Conservation (phyloP, 768 basidiomycete genomes). For the Naganishia antarctica region DNA sequence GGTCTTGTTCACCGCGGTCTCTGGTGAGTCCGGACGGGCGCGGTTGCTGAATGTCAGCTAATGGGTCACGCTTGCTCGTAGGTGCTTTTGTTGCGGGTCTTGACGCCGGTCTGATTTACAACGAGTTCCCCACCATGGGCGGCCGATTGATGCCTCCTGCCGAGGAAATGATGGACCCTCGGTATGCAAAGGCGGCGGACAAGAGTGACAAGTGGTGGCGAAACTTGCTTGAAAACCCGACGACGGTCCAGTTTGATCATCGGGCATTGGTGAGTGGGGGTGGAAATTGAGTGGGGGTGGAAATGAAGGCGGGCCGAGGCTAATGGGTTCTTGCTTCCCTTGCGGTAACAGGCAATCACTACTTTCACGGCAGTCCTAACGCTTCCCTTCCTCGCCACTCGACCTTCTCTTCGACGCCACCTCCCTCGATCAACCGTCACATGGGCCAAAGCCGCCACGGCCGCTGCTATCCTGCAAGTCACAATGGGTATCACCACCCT, state of each 20-base stretch:
- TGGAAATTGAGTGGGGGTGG: background rate
- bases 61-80: constrained; percentile 41
- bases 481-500: constrained; percentile 71
- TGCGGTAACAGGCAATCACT: constrained; percentile 67
- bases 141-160: constrained; percentile 73
- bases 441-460: constrained; percentile 60
- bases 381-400: constrained; percentile 45
- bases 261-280: constrained; percentile 69
- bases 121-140: constrained; percentile 97
- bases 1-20: constrained; percentile 85
- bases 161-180: constrained; percentile 71
- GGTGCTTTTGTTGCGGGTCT: constrained; percentile 97
- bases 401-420: constrained; percentile 52
- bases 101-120: constrained; percentile 94
- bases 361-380: constrained; percentile 59
- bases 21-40: constrained; percentile 60
- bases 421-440: constrained; percentile 64
- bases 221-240: constrained; percentile 94
- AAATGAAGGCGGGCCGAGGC: too few species aligned
- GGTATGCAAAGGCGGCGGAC: constrained; percentile 67
- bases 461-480: constrained; percentile 61
- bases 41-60: background rate
- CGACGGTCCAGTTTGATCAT: constrained; percentile 95
- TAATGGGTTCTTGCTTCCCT: too few species aligned
- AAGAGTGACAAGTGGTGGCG: constrained; percentile 85